Evolutionary conservation across 768 basidiomycete species (phyloP).

Genomic region (Cyathus striatus): DNA sequence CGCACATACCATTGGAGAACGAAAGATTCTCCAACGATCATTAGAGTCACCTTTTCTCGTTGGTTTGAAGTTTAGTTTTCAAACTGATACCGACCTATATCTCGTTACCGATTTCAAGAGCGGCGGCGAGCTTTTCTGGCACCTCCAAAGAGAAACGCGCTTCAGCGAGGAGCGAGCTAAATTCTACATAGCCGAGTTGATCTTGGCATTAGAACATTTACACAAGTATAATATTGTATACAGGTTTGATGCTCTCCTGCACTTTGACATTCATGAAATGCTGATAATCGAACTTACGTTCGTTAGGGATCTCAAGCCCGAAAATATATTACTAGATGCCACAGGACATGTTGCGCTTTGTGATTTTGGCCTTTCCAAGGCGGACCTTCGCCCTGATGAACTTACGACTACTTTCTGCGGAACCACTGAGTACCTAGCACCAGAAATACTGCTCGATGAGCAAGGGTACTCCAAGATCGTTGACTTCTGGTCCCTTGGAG

Average conservation of each 20-base stretch:
- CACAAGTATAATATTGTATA: slow-evolving; percentile 97
- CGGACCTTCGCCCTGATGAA: slow-evolving; percentile 88
- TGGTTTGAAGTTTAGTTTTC: slow-evolving; percentile 97
- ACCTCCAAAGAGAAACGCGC: slow-evolving; percentile 91
- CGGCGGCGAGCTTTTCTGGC: slow-evolving; percentile 98
- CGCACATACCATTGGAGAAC: slow-evolving; percentile 98
- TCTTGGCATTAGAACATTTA: slow-evolving; percentile 91
- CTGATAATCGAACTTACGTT: slow-evolving; percentile 1
- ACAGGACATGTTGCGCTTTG: slow-evolving; percentile 98
- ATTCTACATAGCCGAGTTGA: slow-evolving; percentile 95
- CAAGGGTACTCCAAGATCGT: slow-evolving; percentile 98
- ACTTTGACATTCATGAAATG: slow-evolving; percentile 2
- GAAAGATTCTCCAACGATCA: slow-evolving; percentile 94
- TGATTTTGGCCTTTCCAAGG: slow-evolving; percentile 97
- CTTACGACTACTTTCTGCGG: slow-evolving; percentile 99
- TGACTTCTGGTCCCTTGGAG: slow-evolving; percentile 97
- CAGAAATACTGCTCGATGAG: slow-evolving; percentile 97
- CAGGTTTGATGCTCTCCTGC: slow-evolving; percentile 54
- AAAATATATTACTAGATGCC: slow-evolving; percentile 97
- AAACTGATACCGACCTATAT: slow-evolving; percentile 92
- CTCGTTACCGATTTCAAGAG: slow-evolving; percentile 98
- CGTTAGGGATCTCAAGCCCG: slow-evolving; percentile 88
- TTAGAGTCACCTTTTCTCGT: slow-evolving; percentile 95
- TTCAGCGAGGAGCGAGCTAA: slow-evolving; percentile 91
- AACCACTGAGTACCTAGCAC: slow-evolving; percentile 97